phyloP scores from a whole-genome alignment of 1,139 yeast genomes.

The Trichomonascaceae sp. region DNA sequence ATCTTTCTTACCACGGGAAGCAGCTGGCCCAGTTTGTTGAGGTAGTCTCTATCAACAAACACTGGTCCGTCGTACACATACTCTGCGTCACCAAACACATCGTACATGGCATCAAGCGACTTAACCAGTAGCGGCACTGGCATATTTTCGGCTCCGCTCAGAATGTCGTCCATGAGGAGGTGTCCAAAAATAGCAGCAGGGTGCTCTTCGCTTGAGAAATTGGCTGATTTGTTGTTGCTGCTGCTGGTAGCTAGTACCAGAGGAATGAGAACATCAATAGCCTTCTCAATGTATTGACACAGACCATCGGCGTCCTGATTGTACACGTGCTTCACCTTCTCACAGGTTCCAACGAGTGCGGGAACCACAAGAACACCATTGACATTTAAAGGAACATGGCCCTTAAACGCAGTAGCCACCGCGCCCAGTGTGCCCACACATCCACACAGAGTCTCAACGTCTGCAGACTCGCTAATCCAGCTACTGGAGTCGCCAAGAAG shows the following conservation, averaged over 20 bases:
- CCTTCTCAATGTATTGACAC: neutral
- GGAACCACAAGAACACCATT: neutral
- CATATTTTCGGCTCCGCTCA: constrained; percentile 24
- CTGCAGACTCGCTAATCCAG: no score
- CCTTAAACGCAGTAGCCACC: constrained; percentile 34
- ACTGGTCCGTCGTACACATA: constrained; percentile 56
- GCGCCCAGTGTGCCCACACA: constrained; percentile 55
- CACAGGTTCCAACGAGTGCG: neutral
- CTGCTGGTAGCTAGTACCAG: neutral
- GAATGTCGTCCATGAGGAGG: constrained; percentile 3
- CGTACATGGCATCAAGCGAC: constrained; percentile 53
- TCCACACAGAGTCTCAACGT: constrained; percentile 32
- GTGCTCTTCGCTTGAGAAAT: no score
- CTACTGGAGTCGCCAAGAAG: constrained; percentile 15
- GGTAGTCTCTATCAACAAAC: constrained; percentile 46
- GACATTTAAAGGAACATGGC: constrained; percentile 16
- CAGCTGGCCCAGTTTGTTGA: constrained; percentile 30
- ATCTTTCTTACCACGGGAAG: constrained; percentile 39
- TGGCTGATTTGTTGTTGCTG: neutral
- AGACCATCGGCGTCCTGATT: neutral
- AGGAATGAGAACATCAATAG: neutral
- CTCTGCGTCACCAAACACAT: constrained; percentile 64
- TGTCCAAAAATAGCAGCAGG: neutral
- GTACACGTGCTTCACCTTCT: neutral
- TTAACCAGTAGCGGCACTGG: constrained; percentile 38